Evolutionary conservation across 2,329 filamentous ascomycete genomes (phyloP), one percentile per base, ranked within the genome.

Genomic region (Cercospora sp.): DNA sequence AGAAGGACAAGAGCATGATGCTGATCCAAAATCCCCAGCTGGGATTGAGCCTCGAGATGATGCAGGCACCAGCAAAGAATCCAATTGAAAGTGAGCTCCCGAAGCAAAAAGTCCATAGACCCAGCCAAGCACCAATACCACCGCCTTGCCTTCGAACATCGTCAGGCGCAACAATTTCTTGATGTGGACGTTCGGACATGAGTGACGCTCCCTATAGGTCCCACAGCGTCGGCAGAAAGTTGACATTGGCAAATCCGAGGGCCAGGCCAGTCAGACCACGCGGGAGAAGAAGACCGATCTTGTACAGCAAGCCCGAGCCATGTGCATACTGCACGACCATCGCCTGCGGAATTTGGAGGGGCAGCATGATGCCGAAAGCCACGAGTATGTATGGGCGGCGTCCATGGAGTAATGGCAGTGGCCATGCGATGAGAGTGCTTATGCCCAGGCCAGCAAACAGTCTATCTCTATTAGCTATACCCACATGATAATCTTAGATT

Each of bases 111-210:
- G 89, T 89, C 90, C 91, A 93, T 64, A 91, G 83, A 1, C 90
- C 90, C 9, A 93, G 83, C 91, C 91, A 94, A n/a, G 91, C 81
- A 0, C 91, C 91, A 81, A 93, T 89, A 0, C 91, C 91, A 12
- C 91, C 90, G 7, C 91, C 91, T 74, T 93, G 90, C 48, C 91
- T 84, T 64, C 91, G 86, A 18, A 91, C 86, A 77, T 93, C 91
- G 72, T 87, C 87, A 12, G 85, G 80, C 66, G 89, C 85, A 1
- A 90, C 88, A 20, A 90, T 80, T 74, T 92, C 91, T 78, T 92
- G 89, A 73, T 93, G 90, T 1, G 91, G 90, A 60, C 88, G 87
- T 48, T 84, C 83, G 73, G 89, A 91, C 84, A 92, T 91, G 23
- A 93, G 79, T 0, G 90, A 93, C 3, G 90, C 89, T 0, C 91